Percentiles rank a stretch among this genome's conserved stretches.
phyloP scores from a whole-genome alignment of 257 asterid genomes.

The Solanum sejunctum region DNA sequence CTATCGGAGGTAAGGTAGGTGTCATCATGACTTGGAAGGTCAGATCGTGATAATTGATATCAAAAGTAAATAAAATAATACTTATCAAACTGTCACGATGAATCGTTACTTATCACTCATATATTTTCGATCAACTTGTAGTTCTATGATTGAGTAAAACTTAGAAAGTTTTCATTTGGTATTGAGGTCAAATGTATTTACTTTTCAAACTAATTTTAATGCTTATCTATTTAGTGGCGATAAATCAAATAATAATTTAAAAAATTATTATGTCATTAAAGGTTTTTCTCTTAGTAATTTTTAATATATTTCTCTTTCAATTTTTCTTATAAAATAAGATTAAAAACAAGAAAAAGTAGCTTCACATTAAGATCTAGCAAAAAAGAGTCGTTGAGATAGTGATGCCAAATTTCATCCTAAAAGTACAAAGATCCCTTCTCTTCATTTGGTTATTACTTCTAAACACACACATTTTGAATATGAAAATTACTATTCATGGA shows the following conservation, averaged over 20 bases:
- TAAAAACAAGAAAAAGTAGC: background rate
- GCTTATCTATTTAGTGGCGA: too few relatives aligned
- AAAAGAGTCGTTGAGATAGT: background rate
- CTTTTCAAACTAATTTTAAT: too few relatives aligned
- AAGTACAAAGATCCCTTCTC: background rate
- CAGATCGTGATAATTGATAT: background rate
- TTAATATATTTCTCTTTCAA: too few relatives aligned
- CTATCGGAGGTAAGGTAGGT: too few relatives aligned
- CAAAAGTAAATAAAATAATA: background rate
- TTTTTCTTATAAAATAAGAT: background rate
- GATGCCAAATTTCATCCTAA: background rate
- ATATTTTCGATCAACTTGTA: background rate
- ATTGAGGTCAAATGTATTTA: too few relatives aligned
- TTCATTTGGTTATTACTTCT: background rate
- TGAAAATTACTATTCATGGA: background rate
- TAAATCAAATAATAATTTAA: too few relatives aligned
- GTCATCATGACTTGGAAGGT: too few relatives aligned
- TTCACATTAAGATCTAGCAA: background rate
- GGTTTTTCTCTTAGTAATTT: too few relatives aligned
- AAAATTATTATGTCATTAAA: too few relatives aligned
- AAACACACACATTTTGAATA: background rate
- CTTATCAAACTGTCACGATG: rapidly evolving
- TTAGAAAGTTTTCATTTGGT: background rate
- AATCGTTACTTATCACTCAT: background rate
- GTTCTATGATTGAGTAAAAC: background rate